Conservation (phyloP, 441 rosid species). For the Macaranga tanarius region DNA sequence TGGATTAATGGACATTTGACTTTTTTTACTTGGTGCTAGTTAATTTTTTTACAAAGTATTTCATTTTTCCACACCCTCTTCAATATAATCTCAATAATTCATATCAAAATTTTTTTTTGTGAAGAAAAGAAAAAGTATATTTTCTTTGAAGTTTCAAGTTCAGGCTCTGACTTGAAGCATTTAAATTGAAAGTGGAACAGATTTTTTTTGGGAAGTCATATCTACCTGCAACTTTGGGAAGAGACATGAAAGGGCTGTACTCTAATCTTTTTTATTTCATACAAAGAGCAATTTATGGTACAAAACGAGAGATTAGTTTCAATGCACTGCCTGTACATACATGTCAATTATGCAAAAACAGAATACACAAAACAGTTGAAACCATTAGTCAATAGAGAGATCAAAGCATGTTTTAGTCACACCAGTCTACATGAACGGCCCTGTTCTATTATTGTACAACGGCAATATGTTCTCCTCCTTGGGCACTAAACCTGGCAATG, state of each 20-base stretch:
- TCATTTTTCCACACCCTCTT: too few relatives aligned
- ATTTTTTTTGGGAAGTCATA: background rate
- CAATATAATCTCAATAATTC: too few relatives aligned
- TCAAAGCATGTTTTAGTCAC: background rate
- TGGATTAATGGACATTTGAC: too few relatives aligned
- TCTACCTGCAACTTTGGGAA: background rate
- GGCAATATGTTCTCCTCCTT: constrained; percentile 18
- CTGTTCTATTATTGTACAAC: constrained; percentile 20
- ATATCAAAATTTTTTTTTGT: too few relatives aligned
- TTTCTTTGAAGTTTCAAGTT: too few relatives aligned
- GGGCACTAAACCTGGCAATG: constrained; percentile 33
- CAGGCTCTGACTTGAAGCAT: too few relatives aligned
- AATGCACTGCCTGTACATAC: background rate
- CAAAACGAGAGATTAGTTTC: background rate
- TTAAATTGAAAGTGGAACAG: background rate
- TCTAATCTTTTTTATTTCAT: background rate
- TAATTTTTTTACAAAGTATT: too few relatives aligned
- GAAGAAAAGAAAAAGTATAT: too few relatives aligned
- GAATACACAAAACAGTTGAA: background rate
- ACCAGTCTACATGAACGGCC: constrained; percentile 29
- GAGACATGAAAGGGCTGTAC: background rate
- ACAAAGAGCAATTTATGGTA: background rate
- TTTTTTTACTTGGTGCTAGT: too few relatives aligned
- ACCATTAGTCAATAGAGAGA: background rate
- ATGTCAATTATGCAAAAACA: constrained; percentile 4